A percentile compares a stretch with the other conserved stretches of the same genome.
These are phyloP conservation scores for Boeremia exigua DNA, from an alignment of 2,329 filamentous ascomycete genomes.

Conservation along the genomic window DNA sequence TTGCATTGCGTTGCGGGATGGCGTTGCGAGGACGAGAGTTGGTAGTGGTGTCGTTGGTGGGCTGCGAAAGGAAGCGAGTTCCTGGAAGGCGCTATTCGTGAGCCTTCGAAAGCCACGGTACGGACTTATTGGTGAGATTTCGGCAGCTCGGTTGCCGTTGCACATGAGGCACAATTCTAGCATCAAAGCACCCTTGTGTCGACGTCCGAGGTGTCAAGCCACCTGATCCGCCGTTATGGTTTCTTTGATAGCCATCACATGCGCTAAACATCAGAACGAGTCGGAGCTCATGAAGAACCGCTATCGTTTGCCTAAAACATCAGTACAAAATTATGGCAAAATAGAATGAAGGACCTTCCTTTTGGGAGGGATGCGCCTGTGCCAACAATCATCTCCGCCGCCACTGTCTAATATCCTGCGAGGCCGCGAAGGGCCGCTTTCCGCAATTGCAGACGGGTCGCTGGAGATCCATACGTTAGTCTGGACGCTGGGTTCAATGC, in stretches of 20 bases:
- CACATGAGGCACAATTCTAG: not conserved
- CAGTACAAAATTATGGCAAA: not conserved
- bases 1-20: not conserved
- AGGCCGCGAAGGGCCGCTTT: conserved; percentile 17
- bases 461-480: conserved; percentile 10
- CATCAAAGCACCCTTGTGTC: not conserved
- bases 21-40: not conserved
- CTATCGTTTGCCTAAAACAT: conserved; percentile 7
- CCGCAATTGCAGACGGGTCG: conserved; percentile 14
- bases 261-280: not conserved
- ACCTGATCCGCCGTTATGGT: not conserved
- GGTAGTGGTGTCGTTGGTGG: not conserved
- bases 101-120: not conserved
- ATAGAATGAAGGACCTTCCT: conserved; percentile 1
- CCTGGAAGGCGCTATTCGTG: not conserved
- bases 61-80: not conserved
- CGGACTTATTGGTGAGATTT: not conserved
- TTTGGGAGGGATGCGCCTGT: conserved; percentile 4
- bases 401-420: conserved; percentile 7
- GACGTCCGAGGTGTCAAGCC: not conserved
- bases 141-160: not conserved
- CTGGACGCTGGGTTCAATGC: conserved; percentile 1
- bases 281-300: not conserved
- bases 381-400: not conserved
- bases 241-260: not conserved